A percentile compares a stretch with the other conserved stretches of the same genome.
phyloP scores from a whole-genome alignment of 1,139 yeast genomes.

The Kodamaea arcana region DNA sequence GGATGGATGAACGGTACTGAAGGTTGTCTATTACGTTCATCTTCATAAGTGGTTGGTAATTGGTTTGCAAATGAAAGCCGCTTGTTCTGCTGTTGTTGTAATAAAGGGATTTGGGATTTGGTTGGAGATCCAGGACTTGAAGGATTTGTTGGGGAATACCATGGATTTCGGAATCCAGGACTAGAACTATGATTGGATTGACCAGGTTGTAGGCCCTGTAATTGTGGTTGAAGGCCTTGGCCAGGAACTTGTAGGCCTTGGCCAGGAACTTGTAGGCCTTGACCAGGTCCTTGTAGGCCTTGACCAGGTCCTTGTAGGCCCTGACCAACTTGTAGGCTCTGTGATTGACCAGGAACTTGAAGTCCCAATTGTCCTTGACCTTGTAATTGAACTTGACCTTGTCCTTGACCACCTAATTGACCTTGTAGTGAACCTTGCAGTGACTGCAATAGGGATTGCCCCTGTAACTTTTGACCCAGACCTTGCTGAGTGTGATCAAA shows the following conservation, averaged over 20 bases:
- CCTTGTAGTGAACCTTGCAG: too few species aligned
- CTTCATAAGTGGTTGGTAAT: slow-evolving; percentile 52
- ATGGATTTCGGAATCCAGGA: slow-evolving; percentile 44
- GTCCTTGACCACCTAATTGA: too few species aligned
- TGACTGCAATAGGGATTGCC: too few species aligned
- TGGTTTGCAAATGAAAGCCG: slow-evolving; percentile 43
- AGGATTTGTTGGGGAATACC: slow-evolving; percentile 29
- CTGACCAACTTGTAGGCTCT: background rate
- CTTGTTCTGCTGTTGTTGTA: slow-evolving; percentile 22
- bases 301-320: background rate
- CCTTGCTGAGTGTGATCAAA: background rate
- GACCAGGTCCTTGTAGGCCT: background rate
- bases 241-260: background rate
- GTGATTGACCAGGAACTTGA: too few species aligned
- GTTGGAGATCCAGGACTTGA: slow-evolving; percentile 22
- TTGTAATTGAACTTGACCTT: too few species aligned
- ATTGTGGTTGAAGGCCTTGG: background rate
- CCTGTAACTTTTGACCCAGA: background rate
- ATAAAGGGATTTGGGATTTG: slow-evolving; percentile 21
- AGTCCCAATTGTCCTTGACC: too few species aligned
- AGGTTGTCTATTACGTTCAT: slow-evolving; percentile 21
- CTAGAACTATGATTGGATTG: background rate
- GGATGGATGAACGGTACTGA: slow-evolving; percentile 38
- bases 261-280: background rate
- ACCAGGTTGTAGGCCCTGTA: background rate